Conservation (phyloP, 768 basidiomycete genomes). For the Pluteus cervinus region DNA sequence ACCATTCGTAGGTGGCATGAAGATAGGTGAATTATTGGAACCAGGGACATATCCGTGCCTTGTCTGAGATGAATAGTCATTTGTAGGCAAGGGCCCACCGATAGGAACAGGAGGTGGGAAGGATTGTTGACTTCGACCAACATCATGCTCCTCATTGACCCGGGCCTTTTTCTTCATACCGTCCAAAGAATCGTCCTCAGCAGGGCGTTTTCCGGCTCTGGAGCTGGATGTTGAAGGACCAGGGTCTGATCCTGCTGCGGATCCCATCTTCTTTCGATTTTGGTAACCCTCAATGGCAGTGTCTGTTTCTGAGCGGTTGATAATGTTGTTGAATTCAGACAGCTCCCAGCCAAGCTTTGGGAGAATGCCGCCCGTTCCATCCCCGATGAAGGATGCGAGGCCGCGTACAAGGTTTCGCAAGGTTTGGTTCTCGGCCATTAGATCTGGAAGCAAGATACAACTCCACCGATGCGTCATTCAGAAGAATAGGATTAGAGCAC, state of each 20-base stretch:
- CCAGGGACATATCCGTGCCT: slow-evolving; percentile 49
- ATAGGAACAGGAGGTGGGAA: slow-evolving; percentile 59
- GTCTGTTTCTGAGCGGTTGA: slow-evolving; percentile 87
- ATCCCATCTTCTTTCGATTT: slow-evolving; percentile 55
- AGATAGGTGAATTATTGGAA: slow-evolving; percentile 53
- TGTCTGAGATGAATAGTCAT: slow-evolving; percentile 37
- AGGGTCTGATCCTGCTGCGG: slow-evolving; percentile 17
- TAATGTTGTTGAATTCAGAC: slow-evolving; percentile 71
- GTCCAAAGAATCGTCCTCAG: slow-evolving; percentile 38
- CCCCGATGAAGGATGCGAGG: slow-evolving; percentile 78
- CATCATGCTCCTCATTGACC: slow-evolving; percentile 33
- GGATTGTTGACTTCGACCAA: slow-evolving; percentile 30
- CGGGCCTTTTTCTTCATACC: slow-evolving; percentile 49
- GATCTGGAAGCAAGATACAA: slow-evolving; percentile 37
- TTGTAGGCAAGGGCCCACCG: slow-evolving; percentile 26
- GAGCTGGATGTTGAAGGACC: slow-evolving; percentile 10
- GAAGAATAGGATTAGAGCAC: too few relatives aligned
- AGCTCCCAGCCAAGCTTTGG: slow-evolving; percentile 76
- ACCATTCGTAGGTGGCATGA: slow-evolving; percentile 41
- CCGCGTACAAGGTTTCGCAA: slow-evolving; percentile 74
- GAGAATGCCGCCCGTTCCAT: slow-evolving; percentile 74
- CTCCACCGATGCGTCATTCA: too few relatives aligned
- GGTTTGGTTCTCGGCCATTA: slow-evolving; percentile 86
- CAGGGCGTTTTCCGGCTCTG: slow-evolving; percentile 40
- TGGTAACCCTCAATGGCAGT: slow-evolving; percentile 91